Evolutionary conservation across 2,329 filamentous ascomycete genomes (phyloP).

Genomic region (Lasiodiplodia citricola): DNA sequence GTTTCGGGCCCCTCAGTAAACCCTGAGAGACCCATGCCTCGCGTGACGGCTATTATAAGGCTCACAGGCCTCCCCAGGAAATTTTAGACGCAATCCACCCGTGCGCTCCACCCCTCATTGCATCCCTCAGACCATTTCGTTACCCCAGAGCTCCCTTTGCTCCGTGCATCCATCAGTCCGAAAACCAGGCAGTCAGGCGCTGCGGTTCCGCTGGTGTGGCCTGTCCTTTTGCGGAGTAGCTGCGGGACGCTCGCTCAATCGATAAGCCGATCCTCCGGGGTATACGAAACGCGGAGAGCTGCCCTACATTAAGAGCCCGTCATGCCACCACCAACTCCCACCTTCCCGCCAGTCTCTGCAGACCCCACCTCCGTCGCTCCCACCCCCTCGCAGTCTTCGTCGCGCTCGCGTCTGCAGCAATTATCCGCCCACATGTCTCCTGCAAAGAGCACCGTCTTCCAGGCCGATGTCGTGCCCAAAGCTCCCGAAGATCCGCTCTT

Average conservation of each 20-base stretch:
- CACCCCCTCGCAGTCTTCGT: not conserved
- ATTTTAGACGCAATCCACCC: not conserved
- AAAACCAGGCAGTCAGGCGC: slow-evolving; percentile 10
- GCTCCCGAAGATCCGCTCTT: slow-evolving; percentile 96
- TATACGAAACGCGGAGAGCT: slow-evolving; percentile 22
- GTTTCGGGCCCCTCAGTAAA: slow-evolving; percentile 12
- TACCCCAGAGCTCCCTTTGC: slow-evolving; percentile 9
- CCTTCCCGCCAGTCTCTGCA: slow-evolving; percentile 28
- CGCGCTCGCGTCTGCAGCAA: slow-evolving; percentile 53
- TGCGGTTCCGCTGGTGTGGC: not conserved
- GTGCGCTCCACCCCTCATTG: slow-evolving; percentile 9
- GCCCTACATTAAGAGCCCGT: slow-evolving; percentile 21
- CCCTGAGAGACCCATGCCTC: slow-evolving; percentile 9
- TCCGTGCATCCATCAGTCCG: slow-evolving; percentile 16
- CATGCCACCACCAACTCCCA: slow-evolving; percentile 27
- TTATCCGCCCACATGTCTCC: slow-evolving; percentile 75
- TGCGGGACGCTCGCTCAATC: slow-evolving; percentile 21
- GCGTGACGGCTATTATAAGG: slow-evolving; percentile 22
- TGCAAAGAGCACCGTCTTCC: slow-evolving; percentile 69
- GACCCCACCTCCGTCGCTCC: slow-evolving; percentile 11
- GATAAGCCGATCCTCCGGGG: slow-evolving; percentile 25
- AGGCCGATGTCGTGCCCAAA: slow-evolving; percentile 77
- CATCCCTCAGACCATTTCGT: slow-evolving; percentile 12
- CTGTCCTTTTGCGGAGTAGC: slow-evolving; percentile 13
- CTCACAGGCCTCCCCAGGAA: slow-evolving; percentile 4